phyloP scores from a whole-genome alignment of 129 eudicot genomes.

The Lactuca saligna region DNA sequence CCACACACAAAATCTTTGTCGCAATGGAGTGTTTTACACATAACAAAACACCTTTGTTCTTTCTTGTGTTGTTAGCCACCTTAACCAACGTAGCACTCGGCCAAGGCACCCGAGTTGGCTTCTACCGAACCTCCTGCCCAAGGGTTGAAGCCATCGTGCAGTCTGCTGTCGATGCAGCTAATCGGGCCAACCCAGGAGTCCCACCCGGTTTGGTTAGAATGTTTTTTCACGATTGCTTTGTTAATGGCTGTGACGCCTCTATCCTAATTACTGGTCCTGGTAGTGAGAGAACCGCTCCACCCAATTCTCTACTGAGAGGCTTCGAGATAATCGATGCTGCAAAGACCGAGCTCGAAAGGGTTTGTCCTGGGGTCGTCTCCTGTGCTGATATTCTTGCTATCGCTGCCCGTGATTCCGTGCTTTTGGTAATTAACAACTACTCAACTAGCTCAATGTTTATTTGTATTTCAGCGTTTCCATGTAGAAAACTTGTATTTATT shows the following conservation, averaged over 20 bases:
- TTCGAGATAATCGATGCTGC: too few relatives aligned
- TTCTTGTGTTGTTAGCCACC: slow-evolving; percentile 25
- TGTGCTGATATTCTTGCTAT: slow-evolving; percentile 91
- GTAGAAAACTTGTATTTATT: background rate
- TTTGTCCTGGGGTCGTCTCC: slow-evolving; percentile 71
- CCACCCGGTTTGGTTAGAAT: slow-evolving; percentile 46
- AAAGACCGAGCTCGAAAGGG: slow-evolving; percentile 25
- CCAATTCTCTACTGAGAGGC: too few relatives aligned
- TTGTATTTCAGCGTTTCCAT: background rate
- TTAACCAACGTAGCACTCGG: slow-evolving; percentile 22
- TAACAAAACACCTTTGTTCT: background rate
- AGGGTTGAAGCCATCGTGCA: slow-evolving; percentile 37
- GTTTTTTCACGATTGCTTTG: slow-evolving; percentile 57
- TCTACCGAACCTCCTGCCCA: slow-evolving; percentile 32
- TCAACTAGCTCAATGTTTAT: too few relatives aligned
- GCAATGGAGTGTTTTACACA: background rate
- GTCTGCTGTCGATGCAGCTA: slow-evolving; percentile 10
- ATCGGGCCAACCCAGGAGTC: slow-evolving; percentile 20
- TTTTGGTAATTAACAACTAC: slow-evolving; percentile 35
- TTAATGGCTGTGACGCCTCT: slow-evolving; percentile 85
- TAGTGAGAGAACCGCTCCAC: too few relatives aligned
- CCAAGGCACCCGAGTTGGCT: slow-evolving; percentile 37
- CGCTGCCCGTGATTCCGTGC: slow-evolving; percentile 79
- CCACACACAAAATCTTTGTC: background rate
- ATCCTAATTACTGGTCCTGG: slow-evolving; percentile 45